Evolutionary conservation across 2,329 filamentous ascomycete genomes (phyloP).

Genomic region (Berkeleyomyces rouxiae): DNA sequence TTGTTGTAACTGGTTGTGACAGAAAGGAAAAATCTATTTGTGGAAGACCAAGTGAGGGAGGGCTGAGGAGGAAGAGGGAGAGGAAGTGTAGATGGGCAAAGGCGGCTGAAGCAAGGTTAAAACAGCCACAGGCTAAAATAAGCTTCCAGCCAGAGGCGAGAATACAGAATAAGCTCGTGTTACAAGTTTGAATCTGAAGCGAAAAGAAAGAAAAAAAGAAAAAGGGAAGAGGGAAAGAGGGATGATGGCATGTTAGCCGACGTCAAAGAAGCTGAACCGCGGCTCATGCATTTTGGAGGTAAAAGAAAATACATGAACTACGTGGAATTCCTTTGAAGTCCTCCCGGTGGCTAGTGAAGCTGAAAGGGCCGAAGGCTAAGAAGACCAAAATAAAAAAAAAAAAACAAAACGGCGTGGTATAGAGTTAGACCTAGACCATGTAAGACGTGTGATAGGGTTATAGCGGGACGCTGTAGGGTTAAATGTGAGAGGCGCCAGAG

Average conservation of each 20-base stretch:
- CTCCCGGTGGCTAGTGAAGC: no score
- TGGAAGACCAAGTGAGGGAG: not conserved
- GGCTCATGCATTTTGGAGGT: no score
- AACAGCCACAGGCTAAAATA: no score
- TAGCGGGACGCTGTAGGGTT: not conserved
- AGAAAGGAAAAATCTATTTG: not conserved
- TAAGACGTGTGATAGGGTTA: not conserved
- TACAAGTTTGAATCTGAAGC: not conserved
- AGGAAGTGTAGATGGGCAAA: not conserved
- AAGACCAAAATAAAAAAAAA: no score
- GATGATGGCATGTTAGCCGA: not conserved
- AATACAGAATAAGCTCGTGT: not conserved
- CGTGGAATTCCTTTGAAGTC: no score
- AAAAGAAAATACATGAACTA: no score
- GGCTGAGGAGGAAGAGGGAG: not conserved
- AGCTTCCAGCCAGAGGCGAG: not conserved
- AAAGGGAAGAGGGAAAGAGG: not conserved
- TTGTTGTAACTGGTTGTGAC: not conserved
- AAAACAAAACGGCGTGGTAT: no score
- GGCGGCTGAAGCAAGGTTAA: not conserved
- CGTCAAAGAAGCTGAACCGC: no score
- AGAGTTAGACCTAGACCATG: no score
- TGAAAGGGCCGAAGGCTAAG: no score
- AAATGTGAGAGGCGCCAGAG: no score
- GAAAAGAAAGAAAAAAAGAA: not conserved